Percentiles rank a stretch among this genome's conserved stretches.
Evolutionary conservation across 73 alveolate species (phyloP).

Genomic region (Paramecium sonneborni): DNA sequence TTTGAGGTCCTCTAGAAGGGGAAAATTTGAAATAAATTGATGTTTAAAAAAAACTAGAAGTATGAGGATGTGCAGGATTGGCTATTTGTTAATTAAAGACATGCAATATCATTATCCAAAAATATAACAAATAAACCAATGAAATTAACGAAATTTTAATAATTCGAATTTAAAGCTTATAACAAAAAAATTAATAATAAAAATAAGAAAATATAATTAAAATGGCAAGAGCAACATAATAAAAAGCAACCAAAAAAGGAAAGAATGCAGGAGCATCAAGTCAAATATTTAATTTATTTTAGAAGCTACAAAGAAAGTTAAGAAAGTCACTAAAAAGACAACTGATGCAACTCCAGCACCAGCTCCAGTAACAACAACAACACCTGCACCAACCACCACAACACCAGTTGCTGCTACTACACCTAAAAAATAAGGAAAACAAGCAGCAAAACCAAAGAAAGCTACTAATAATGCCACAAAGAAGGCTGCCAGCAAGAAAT

Average conservation of each 20-base stretch:
- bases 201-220: background rate
- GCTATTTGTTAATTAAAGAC: background rate
- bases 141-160: conserved; percentile 36
- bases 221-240: conserved; percentile 24
- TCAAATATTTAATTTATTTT: background rate
- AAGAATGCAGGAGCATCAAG: conserved; percentile 26
- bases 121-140: background rate
- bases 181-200: background rate
- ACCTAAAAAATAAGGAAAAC: background rate
- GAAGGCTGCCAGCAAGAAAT: conserved; percentile 3
- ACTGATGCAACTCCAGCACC: conserved; percentile 22
- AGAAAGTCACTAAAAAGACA: background rate
- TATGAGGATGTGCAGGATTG: background rate
- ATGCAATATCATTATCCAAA: conserved; percentile 19
- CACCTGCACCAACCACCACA: background rate
- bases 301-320: conserved; percentile 37
- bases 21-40: background rate
- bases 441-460: conserved; percentile 6
- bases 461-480: background rate
- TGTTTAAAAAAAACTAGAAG: background rate
- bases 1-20: background rate
- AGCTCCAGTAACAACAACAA: conserved; percentile 20
- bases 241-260: background rate
- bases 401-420: conserved; percentile 26
- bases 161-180: conserved; percentile 29